A percentile compares a stretch with the other conserved stretches of the same genome.
phyloP scores from a whole-genome alignment of 1,284 basidiomycete species.

The Sanghuangporus baumii region DNA sequence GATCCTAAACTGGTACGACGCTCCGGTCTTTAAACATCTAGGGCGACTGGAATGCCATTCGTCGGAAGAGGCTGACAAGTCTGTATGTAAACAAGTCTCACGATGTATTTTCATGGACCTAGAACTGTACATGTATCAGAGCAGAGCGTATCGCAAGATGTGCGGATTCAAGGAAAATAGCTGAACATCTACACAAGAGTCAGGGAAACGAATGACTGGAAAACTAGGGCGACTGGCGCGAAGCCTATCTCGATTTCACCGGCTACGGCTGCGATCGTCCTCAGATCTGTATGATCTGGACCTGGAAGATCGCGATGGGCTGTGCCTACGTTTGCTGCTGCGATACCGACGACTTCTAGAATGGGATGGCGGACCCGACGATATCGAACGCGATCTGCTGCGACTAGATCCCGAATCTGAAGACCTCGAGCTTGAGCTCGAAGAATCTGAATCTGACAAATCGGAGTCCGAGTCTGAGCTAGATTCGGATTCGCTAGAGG shows the following conservation, averaged over 20 bases:
- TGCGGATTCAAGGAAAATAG: too few relatives aligned
- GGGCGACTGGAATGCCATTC: constrained; percentile 56
- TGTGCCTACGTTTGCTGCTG: background rate
- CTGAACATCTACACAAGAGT: too few relatives aligned
- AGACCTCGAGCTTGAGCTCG: constrained; percentile 1
- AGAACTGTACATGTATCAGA: background rate
- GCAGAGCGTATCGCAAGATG: background rate
- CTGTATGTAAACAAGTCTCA: background rate
- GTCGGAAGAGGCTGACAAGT: constrained; percentile 52
- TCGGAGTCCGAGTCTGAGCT: constrained; percentile 38
- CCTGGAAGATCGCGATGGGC: background rate
- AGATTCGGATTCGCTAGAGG: constrained; percentile 25
- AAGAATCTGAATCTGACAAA: constrained; percentile 38
- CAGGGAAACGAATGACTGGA: too few relatives aligned
- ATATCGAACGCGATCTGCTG: background rate
- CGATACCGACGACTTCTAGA: background rate
- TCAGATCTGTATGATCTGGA: background rate
- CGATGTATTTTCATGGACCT: background rate
- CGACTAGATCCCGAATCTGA: constrained; percentile 2
- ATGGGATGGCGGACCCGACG: background rate
- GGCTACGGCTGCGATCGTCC: background rate
- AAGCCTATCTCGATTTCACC: too few relatives aligned
- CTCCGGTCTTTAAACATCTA: constrained; percentile 21
- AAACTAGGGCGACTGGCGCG: too few relatives aligned
- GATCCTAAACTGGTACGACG: background rate